Conservation (phyloP, 192 early-diverging fungal genomes). For the Coemansia sp. region DNA sequence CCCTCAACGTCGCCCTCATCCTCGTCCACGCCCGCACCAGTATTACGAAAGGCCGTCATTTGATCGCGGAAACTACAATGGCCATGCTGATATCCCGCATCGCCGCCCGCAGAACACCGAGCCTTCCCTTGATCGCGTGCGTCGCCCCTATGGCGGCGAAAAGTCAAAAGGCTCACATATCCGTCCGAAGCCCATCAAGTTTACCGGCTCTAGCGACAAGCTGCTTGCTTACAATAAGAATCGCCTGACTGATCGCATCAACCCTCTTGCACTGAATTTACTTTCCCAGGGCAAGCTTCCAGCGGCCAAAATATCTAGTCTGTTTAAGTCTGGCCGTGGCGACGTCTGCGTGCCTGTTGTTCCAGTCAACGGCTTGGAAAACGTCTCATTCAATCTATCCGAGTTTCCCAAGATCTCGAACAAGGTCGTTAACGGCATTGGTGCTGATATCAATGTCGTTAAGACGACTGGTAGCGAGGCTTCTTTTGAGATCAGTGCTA, state of each 20-base stretch:
- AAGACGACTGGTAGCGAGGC: slow-evolving; percentile 29
- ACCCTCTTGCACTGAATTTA: slow-evolving; percentile 21
- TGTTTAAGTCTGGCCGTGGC: slow-evolving; percentile 13
- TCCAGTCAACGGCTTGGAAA: slow-evolving; percentile 31
- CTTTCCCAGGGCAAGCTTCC: slow-evolving; percentile 36
- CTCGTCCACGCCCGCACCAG: not conserved
- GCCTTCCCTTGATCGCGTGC: not conserved
- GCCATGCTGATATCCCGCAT: not conserved
- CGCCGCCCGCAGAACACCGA: not conserved
- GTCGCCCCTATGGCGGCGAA: not conserved
- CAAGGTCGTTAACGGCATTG: slow-evolving; percentile 36
- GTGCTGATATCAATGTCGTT: slow-evolving; percentile 36
- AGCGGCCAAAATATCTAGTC: slow-evolving; percentile 3
- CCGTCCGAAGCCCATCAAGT: slow-evolving; percentile 11
- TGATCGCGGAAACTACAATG: not conserved
- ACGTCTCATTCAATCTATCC: slow-evolving; percentile 24
- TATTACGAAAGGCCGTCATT: not conserved
- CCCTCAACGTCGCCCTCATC: not conserved
- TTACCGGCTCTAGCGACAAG: not conserved
- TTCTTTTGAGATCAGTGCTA: slow-evolving; percentile 27
- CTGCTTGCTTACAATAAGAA: not conserved
- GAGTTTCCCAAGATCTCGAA: slow-evolving; percentile 39
- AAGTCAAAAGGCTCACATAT: not conserved
- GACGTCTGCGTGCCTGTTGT: slow-evolving; percentile 41
- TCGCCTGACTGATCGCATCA: slow-evolving; percentile 15